phyloP scores from a whole-genome alignment of 345 rosid genomes.

The Iberis pinnata region DNA sequence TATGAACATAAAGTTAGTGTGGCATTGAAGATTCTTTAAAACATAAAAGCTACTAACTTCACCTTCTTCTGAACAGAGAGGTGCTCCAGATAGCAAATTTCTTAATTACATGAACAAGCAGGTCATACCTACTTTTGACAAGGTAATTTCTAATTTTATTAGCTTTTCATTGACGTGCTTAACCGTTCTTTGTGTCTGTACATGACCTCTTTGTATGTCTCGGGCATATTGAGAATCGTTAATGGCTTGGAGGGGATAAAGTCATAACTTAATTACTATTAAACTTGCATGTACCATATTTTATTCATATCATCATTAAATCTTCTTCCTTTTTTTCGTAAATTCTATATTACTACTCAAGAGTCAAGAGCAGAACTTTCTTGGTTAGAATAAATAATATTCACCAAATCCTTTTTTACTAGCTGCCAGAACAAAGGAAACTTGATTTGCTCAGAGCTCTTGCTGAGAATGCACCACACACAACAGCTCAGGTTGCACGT shows the following conservation, averaged over 20 bases:
- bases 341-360: neutral
- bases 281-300: neutral
- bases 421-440: constrained; percentile 88
- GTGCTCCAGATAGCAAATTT: no score
- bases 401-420: constrained; percentile 18
- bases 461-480: constrained; percentile 75
- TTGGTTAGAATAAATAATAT: neutral
- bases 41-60: no score
- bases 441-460: constrained; percentile 79
- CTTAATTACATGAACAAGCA: no score
- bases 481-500: constrained; percentile 70
- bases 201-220: neutral
- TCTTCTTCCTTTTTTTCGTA: constrained; percentile 1
- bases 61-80: no score
- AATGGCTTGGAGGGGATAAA: neutral
- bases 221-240: neutral
- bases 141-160: constrained; percentile 35
- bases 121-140: constrained; percentile 66
- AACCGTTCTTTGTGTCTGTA: neutral
- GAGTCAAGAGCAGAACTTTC: neutral
- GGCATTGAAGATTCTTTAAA: no score
- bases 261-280: neutral
- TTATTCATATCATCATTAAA: neutral
- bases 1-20: no score
- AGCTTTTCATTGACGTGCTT: neutral